Percentiles rank a stretch among this genome's conserved stretches.
These are phyloP conservation scores for Corymbia citriodora DNA, from an alignment of 441 rosid genomes.

Conservation along the genomic window DNA sequence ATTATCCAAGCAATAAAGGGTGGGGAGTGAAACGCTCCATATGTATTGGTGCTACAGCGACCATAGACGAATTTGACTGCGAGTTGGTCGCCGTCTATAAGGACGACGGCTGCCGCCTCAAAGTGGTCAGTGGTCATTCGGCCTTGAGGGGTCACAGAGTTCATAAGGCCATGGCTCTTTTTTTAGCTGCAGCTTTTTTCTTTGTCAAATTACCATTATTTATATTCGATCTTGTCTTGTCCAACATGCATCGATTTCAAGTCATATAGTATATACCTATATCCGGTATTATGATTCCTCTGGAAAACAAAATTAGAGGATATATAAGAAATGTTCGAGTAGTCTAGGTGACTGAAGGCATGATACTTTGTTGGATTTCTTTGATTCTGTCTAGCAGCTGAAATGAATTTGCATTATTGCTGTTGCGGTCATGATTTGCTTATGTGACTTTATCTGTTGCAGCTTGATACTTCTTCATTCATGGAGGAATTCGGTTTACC, in stretches of 20 bases:
- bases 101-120: background rate
- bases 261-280: background rate
- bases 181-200: background rate
- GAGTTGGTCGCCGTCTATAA: background rate
- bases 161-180: background rate
- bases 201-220: background rate
- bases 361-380: background rate
- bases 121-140: background rate
- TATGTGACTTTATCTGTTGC: background rate
- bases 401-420: background rate
- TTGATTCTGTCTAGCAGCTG: background rate
- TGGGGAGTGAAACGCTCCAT: background rate
- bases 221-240: background rate
- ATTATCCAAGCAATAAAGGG: background rate
- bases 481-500: conserved; percentile 97
- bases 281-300: background rate
- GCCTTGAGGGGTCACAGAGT: background rate
- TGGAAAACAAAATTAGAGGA: background rate
- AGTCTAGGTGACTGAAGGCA: background rate
- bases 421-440: background rate
- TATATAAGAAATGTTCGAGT: background rate
- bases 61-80: background rate
- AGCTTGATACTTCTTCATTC: conserved; percentile 88
- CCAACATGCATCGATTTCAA: background rate
- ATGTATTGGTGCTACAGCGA: background rate